A percentile compares a stretch with the other conserved stretches of the same genome.
These are phyloP conservation scores for Pisolithus tinctorius DNA, from an alignment of 768 basidiomycete genomes.

Conservation along the genomic window DNA sequence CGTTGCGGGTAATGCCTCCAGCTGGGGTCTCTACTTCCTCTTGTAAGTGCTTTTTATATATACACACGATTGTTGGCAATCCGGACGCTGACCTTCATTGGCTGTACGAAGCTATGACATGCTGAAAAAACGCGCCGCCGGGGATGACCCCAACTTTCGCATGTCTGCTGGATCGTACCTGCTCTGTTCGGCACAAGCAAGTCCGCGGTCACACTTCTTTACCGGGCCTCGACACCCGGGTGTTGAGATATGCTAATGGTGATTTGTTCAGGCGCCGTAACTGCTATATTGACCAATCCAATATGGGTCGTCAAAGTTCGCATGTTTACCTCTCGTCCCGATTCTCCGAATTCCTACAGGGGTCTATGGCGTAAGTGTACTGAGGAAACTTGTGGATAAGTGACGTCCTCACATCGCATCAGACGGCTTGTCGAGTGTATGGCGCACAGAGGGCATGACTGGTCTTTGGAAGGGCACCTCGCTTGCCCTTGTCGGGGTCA, in stretches of 20 bases:
- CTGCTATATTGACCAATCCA: constrained; percentile 93
- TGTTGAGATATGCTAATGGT: constrained; percentile 9
- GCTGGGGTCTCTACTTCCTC: constrained; percentile 97
- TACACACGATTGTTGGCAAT: background rate
- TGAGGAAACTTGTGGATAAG: background rate
- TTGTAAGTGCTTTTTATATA: constrained; percentile 56
- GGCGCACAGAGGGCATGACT: constrained; percentile 61
- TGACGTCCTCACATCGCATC: background rate
- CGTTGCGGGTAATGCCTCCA: constrained; percentile 89
- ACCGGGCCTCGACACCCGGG: background rate
- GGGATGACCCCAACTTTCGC: constrained; percentile 55
- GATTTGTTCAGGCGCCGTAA: constrained; percentile 66
- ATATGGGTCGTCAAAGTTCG: constrained; percentile 97
- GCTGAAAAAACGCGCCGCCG: constrained; percentile 76
- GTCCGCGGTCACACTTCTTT: constrained; percentile 49
- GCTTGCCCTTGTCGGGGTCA: constrained; percentile 86
- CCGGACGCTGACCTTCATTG: constrained; percentile 1
- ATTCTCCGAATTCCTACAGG: constrained; percentile 68
- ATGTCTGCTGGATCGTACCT: constrained; percentile 78
- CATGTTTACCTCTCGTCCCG: constrained; percentile 79
- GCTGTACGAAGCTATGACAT: constrained; percentile 70
- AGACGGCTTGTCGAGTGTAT: constrained; percentile 74
- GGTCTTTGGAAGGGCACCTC: constrained; percentile 87
- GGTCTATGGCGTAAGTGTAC: constrained; percentile 59
- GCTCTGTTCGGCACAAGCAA: constrained; percentile 90